A percentile compares a stretch with the other conserved stretches of the same genome.
phyloP scores from a whole-genome alignment of 2,329 filamentous ascomycete species.

The Colletotrichum somersetense region DNA sequence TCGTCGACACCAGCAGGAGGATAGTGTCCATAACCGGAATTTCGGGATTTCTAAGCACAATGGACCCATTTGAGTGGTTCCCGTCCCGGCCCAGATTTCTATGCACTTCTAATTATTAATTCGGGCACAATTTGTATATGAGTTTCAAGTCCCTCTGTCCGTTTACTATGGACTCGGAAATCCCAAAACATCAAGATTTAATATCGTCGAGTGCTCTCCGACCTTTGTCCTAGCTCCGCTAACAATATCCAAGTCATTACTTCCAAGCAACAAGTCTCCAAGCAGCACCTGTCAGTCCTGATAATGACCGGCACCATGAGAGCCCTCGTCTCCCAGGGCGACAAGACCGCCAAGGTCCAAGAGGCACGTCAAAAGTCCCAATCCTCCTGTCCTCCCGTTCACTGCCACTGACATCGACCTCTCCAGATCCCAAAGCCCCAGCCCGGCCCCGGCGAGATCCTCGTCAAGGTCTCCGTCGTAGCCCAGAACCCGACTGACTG shows the following conservation, averaged over 20 bases:
- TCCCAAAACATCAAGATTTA: neutral
- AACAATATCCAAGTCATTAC: no score
- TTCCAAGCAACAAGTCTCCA: no score
- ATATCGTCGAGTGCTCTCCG: neutral
- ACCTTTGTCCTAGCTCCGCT: rapidly evolving
- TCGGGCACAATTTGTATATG: neutral
- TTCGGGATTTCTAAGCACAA: neutral
- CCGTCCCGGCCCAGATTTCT: neutral
- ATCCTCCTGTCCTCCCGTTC: neutral
- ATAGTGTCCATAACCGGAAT: neutral
- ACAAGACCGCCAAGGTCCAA: constrained; percentile 48
- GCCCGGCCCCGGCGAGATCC: constrained; percentile 49
- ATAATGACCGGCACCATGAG: constrained; percentile 28
- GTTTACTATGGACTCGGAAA: neutral
- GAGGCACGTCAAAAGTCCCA: constrained; percentile 32
- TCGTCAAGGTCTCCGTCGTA: constrained; percentile 49
- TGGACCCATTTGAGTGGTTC: neutral
- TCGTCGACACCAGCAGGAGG: neutral
- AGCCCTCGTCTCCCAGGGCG: constrained; percentile 52
- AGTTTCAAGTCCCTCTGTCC: neutral
- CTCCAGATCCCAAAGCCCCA: constrained; percentile 45
- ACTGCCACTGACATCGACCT: neutral
- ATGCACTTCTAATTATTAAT: neutral
- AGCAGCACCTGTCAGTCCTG: neutral
- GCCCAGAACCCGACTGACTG: constrained; percentile 54